Conservation (phyloP, 2,329 filamentous ascomycete species). For the Phoma sp. region DNA sequence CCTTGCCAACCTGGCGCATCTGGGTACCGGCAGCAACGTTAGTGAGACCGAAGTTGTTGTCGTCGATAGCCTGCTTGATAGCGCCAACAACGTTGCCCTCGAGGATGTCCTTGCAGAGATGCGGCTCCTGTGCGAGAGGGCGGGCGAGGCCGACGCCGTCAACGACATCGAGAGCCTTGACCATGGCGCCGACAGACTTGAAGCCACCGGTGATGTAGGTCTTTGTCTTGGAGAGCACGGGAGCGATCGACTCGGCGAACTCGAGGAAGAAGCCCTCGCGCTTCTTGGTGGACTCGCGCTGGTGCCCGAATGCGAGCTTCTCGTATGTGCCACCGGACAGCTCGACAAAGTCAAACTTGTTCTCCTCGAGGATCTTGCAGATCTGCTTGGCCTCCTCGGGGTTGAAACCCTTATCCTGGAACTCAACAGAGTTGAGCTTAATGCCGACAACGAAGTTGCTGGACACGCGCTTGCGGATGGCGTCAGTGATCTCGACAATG, state of each 20-base stretch:
- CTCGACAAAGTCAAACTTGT: conserved; percentile 64
- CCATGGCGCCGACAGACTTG: conserved; percentile 62
- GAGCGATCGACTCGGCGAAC: conserved; percentile 61
- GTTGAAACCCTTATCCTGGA: conserved; percentile 59
- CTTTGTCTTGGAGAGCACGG: conserved; percentile 62
- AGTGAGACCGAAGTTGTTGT: conserved; percentile 59
- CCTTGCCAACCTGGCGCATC: conserved; percentile 60
- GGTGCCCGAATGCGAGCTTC: conserved; percentile 57
- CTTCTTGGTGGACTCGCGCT: conserved; percentile 61
- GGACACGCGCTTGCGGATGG: conserved; percentile 45
- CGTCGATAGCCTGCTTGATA: conserved; percentile 55
- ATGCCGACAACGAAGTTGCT: conserved; percentile 57
- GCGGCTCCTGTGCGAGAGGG: conserved; percentile 59
- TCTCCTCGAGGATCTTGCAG: conserved; percentile 56
- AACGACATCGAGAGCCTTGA: conserved; percentile 61
- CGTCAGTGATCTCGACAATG: conserved; percentile 50
- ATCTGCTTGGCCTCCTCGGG: conserved; percentile 58
- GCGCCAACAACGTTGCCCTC: conserved; percentile 52
- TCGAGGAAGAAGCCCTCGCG: conserved; percentile 67
- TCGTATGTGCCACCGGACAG: conserved; percentile 67
- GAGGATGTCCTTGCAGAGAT: conserved; percentile 54
- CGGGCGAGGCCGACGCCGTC: conserved; percentile 67
- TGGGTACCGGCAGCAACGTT: conserved; percentile 57
- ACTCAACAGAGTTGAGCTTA: conserved; percentile 66
- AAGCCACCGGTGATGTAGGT: conserved; percentile 66